Conservation (phyloP, 192 early-diverging fungal species). For the Diversispora eburnea region DNA sequence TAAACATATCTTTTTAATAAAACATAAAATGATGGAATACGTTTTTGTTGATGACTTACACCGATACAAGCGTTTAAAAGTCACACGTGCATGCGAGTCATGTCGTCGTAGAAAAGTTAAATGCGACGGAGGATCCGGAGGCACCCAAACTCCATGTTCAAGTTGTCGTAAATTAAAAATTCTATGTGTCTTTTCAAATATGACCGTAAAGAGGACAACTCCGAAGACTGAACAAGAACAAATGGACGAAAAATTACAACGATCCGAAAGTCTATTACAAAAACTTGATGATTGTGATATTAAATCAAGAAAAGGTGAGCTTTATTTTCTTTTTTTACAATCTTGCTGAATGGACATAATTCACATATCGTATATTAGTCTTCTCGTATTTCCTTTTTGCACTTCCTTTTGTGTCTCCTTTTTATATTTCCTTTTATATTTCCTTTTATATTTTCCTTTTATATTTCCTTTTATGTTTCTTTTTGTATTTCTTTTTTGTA, state of each 20-base stretch:
- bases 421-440: too few species aligned
- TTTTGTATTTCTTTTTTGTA: too few species aligned
- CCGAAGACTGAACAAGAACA: constrained; percentile 27
- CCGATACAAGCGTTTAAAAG: constrained; percentile 31
- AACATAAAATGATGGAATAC: constrained; percentile 24
- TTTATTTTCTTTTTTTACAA: background rate
- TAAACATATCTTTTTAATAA: too few species aligned
- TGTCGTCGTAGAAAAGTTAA: constrained; percentile 68
- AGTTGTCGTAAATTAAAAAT: constrained; percentile 29
- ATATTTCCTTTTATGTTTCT: too few species aligned
- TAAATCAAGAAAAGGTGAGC: constrained; percentile 12
- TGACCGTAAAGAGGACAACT: constrained; percentile 19
- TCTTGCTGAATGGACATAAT: background rate
- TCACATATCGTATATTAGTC: background rate
- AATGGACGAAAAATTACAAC: constrained; percentile 27
- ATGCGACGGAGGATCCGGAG: constrained; percentile 59
- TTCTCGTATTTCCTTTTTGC: too few species aligned
- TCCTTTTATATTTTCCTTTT: too few species aligned
- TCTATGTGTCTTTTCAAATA: constrained; percentile 27
- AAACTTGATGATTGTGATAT: constrained; percentile 27
- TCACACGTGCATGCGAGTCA: constrained; percentile 50
- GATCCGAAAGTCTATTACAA: constrained; percentile 20
- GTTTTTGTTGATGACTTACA: constrained; percentile 29
- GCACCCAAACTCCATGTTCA: constrained; percentile 35
- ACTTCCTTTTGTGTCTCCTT: too few species aligned